phyloP scores from a whole-genome alignment of 106 monocot genomes.

The Amphibolis antarctica region DNA sequence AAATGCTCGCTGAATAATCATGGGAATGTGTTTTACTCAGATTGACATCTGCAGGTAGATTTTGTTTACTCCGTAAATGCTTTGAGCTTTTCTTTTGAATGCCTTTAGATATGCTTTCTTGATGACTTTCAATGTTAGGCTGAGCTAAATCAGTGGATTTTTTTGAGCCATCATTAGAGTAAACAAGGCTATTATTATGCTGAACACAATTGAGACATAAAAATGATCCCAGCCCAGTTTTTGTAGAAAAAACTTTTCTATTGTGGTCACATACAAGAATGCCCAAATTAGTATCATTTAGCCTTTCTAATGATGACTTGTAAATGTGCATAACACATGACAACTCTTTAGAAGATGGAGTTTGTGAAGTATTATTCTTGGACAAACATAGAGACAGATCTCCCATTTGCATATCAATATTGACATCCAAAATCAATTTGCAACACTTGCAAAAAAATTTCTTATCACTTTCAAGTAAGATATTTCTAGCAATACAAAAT shows the following conservation, averaged over 20 bases:
- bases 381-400: slow-evolving; percentile 40
- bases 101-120: not conserved
- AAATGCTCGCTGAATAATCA: not conserved
- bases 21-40: not conserved
- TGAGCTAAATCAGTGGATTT: not conserved
- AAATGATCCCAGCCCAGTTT: no score
- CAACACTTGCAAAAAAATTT: slow-evolving; percentile 64
- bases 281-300: not conserved
- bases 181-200: not conserved
- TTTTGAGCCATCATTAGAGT: not conserved
- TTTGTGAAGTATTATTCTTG: slow-evolving; percentile 12
- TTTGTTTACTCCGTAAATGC: not conserved
- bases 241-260: not conserved
- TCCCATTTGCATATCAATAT: slow-evolving; percentile 46
- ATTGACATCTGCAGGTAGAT: not conserved
- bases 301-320: slow-evolving; percentile 36
- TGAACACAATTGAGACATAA: not conserved
- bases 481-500: slow-evolving; percentile 32
- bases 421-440: slow-evolving; percentile 35
- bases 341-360: slow-evolving; percentile 5
- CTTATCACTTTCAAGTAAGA: slow-evolving; percentile 31
- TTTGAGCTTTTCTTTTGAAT: not conserved
- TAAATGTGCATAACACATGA: slow-evolving; percentile 34
- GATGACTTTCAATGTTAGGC: not conserved
- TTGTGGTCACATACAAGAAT: not conserved